Base-by-base conservation (phyloP, 345 rosid genomes). In the Sisymbrium altissimum region DNA sequence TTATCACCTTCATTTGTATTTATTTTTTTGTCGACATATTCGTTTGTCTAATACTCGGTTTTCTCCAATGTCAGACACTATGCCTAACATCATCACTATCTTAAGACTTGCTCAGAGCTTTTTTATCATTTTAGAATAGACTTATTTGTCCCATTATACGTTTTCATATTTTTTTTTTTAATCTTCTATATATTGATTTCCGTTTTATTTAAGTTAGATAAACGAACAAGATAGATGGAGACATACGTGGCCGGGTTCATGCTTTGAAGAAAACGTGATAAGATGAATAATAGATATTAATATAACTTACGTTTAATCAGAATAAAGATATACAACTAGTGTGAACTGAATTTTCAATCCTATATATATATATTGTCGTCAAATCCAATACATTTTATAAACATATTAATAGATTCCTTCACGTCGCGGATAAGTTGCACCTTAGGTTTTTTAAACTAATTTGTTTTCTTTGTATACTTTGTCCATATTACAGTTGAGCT, bases 71-170 rank as follows among this genome's bases (percentile, higher is more conserved):
- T 67, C 79, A 75, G 54, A 60, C 64, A 75, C 62, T 60, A 60
- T 64, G 79, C 74, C 79, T 70, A 69, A 69, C 79, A 69, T 63
- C 72, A 74, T 57, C 75, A 62, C 70, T 33, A 68, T 15, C 40
- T 33, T 44, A 43, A 58, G 41, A 44, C 57, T 69, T 54, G 25
- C 48, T 53, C 65, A 76, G 32, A 41, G 69, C 41, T 23, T 45
- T 59, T 74, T 68, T 68, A 75, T 68, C 57, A 61, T 68, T 75
- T 61, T 61, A 53, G 32, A 61, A 76, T 62, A 53, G 70, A 69
- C 79, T 53, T 69, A 17, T 76, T 68, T 70, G 79, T 76, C 79
- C 39, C 36, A 54, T 69, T 69, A 63, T 27, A 76, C 65, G 65
- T 62, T 53, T 62, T 62, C 57, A 50, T 49, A 49, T 67, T 43